A percentile compares a stretch with the other conserved stretches of the same genome.
Conservation (phyloP, 176 grass and related monocot genomes). For the Thalia dealbata region DNA sequence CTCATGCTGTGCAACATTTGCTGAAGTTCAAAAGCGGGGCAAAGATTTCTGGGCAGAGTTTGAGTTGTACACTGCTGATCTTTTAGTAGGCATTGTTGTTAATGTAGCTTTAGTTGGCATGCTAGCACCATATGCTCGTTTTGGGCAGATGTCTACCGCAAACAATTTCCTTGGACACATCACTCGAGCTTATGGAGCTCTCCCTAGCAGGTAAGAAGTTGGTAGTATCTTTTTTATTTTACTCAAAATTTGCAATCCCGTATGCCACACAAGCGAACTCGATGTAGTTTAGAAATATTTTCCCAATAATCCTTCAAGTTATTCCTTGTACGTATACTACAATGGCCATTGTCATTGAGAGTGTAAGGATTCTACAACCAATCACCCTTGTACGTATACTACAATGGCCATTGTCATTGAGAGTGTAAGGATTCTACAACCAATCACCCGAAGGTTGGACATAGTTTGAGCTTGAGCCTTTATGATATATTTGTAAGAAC, state of each 20-base stretch:
- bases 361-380: too few species aligned
- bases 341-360: too few species aligned
- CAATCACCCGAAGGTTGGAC: too few species aligned
- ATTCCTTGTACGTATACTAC: too few species aligned
- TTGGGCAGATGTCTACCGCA: conserved; percentile 49
- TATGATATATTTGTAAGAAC: too few species aligned
- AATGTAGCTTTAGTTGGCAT: conserved; percentile 92
- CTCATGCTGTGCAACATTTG: conserved; percentile 79
- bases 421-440: too few species aligned
- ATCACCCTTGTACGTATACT: too few species aligned
- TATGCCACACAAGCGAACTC: too few species aligned
- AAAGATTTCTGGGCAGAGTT: conserved; percentile 94
- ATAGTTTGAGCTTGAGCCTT: too few species aligned
- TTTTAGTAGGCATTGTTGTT: conserved; percentile 85
- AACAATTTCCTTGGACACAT: conserved; percentile 54
- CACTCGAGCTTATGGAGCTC: conserved; percentile 69
- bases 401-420: too few species aligned
- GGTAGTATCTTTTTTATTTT: not conserved
- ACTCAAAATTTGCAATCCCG: not conserved
- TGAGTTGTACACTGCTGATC: conserved; percentile 82
- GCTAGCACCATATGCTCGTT: conserved; percentile 86
- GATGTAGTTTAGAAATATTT: too few species aligned
- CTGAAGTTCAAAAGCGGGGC: conserved; percentile 87
- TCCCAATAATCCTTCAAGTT: too few species aligned
- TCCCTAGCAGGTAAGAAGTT: conserved; percentile 71